A percentile compares a stretch with the other conserved stretches of the same genome.
phyloP scores from a whole-genome alignment of 2,329 filamentous ascomycete genomes.

The Fusarium anthophilum region DNA sequence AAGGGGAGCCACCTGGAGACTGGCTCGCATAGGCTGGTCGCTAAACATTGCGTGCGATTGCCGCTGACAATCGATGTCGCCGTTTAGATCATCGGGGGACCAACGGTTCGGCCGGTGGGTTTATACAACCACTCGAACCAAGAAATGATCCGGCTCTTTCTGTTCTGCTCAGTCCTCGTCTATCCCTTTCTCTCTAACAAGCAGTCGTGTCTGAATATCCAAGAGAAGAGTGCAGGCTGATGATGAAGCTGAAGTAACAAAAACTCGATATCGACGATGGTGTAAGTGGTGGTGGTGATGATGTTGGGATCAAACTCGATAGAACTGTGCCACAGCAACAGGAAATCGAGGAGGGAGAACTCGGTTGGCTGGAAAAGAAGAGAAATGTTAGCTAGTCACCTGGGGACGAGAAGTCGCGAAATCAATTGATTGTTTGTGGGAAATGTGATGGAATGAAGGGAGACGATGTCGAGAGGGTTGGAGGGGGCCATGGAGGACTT shows the following conservation, averaged over 20 bases:
- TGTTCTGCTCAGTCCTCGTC: not conserved
- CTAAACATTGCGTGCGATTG: conserved; percentile 51
- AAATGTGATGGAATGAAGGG: conserved; percentile 44
- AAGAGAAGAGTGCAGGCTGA: conserved; percentile 25
- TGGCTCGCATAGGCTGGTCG: conserved; percentile 61
- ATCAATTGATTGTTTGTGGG: conserved; percentile 34
- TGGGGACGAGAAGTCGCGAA: conserved; percentile 18
- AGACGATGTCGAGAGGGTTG: conserved; percentile 30
- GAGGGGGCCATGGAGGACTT: conserved; percentile 18
- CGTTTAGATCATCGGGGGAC: conserved; percentile 45
- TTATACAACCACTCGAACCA: conserved; percentile 36
- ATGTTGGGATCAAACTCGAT: conserved; percentile 6
- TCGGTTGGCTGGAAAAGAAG: conserved; percentile 33
- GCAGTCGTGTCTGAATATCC: conserved; percentile 26
- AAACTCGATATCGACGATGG: conserved; percentile 12
- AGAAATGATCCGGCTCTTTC: conserved; percentile 25
- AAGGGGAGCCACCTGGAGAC: conserved; percentile 69
- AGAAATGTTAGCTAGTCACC: conserved; percentile 33
- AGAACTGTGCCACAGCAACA: conserved; percentile 21
- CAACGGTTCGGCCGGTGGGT: conserved; percentile 29
- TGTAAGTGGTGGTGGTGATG: conserved; percentile 30
- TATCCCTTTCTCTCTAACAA: not conserved
- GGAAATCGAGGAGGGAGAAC: conserved; percentile 18
- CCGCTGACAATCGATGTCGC: conserved; percentile 36
- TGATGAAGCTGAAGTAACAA: conserved; percentile 1